Base-by-base conservation (phyloP, 768 basidiomycete species). In the Nidula microcarpa region DNA sequence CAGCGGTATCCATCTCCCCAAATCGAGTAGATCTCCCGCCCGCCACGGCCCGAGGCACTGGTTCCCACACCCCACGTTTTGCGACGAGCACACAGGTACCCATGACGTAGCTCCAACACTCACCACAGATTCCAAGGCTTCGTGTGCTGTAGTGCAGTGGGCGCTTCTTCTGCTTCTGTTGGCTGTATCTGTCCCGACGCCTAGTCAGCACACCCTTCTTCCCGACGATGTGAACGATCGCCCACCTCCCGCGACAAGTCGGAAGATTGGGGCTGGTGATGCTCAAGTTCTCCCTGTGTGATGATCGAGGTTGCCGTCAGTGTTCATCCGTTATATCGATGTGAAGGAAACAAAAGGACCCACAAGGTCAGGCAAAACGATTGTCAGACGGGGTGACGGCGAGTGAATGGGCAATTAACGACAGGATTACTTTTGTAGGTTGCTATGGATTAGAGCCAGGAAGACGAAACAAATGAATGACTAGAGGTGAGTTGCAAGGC, bases 391-490 rank as follows among this genome's bases (percentile, higher is more conserved):
- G 45, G 47, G 56, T 33, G 33, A 50, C 32, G 49, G 50, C 13
- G 44, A 18, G 14, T 10, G 23, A 56, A 53, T 55, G 52, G 57
- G 51, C 50, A 54, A 61, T 62, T 57, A 65, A 57, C 50, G 59
- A 56, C 56, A 59, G 62, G 56, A 68, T 65, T 68, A 71, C 60
- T 67, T 60, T 62, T 59, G 62, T 65, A 55, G 60, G 62, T 57
- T 57, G 65, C 57, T 53, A 54, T 53, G 56, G 57, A 60, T 53
- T 56, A 60, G 47, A 50, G 51, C 55, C 45, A 34, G 62, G 58
- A 58, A 49, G 43, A 49, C 56, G 60, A 63, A 68, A 66, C 64
- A 76, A 78, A 78, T 60, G 75, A 78, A 66, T 73, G 76, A 78
- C 75, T 76, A 68, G 58, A 65, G 71, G 74, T 76, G 73, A 76